These are phyloP conservation scores for Apiospora saccharicola DNA, from an alignment of 2,329 filamentous ascomycete species.

Conservation along the genomic window DNA sequence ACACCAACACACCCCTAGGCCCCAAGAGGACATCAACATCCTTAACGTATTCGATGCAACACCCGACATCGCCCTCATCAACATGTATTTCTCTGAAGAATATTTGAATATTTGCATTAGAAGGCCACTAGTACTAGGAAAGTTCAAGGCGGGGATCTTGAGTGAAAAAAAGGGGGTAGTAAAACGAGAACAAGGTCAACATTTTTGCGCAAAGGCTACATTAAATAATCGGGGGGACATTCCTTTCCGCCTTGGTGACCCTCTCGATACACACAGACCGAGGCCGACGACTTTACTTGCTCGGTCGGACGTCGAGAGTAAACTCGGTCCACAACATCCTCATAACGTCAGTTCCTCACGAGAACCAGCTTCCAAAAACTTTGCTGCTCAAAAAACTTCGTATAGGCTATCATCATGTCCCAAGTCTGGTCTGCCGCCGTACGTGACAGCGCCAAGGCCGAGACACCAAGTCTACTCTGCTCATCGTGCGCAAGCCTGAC, in stretches of 20 bases:
- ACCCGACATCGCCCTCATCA: not conserved
- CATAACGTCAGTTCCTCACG: slow-evolving; percentile 30
- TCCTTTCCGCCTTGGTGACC: slow-evolving; percentile 31
- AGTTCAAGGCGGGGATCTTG: slow-evolving; percentile 48
- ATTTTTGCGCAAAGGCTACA: slow-evolving; percentile 37
- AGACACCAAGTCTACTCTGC: slow-evolving; percentile 7
- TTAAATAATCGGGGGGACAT: slow-evolving; percentile 33
- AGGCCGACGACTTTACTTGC: not conserved
- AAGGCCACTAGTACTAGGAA: slow-evolving; percentile 65
- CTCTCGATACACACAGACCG: slow-evolving; percentile 16
- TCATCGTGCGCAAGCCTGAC: not conserved
- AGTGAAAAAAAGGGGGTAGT: slow-evolving; percentile 35
- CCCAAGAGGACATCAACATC: not conserved
- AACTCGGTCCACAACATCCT: slow-evolving; percentile 30
- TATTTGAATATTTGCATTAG: slow-evolving; percentile 69
- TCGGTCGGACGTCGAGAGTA: slow-evolving; percentile 5
- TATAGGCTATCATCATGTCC: slow-evolving; percentile 12
- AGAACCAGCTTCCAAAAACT: slow-evolving; percentile 13
- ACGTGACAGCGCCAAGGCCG: not conserved
- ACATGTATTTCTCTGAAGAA: slow-evolving; percentile 31
- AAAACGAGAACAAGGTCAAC: slow-evolving; percentile 39
- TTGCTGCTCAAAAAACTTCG: slow-evolving; percentile 16
- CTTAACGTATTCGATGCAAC: not conserved
- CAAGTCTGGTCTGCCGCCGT: not conserved
- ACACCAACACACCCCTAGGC: not conserved